Evolutionary conservation across 345 rosid genomes (phyloP).

Genomic region (Acer yangbiense): DNA sequence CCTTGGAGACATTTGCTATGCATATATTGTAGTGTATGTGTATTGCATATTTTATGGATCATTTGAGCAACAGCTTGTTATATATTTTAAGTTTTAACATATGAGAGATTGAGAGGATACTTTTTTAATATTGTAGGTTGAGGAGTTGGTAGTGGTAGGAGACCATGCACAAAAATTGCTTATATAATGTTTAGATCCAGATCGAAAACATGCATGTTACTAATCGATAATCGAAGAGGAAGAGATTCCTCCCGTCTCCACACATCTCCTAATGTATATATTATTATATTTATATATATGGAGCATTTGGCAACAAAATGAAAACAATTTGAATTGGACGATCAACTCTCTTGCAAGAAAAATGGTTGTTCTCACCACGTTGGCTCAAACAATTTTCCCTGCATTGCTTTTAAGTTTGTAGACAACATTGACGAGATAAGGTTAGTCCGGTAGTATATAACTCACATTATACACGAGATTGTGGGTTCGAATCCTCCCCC

Average conservation of each 20-base stretch:
- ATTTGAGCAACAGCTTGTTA: not conserved
- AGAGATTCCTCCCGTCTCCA: constrained; percentile 27
- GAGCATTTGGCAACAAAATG: not conserved
- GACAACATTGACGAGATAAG: too few relatives aligned
- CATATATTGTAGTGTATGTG: not conserved
- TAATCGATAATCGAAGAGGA: not conserved
- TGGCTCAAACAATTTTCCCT: constrained; percentile 52
- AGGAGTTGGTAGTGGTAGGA: constrained; percentile 8
- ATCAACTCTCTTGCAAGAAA: not conserved
- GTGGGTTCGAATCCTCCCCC: too few relatives aligned
- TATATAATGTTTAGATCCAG: not conserved
- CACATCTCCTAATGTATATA: not conserved
- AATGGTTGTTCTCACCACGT: constrained; percentile 41
- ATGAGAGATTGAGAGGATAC: not conserved
- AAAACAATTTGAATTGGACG: not conserved
- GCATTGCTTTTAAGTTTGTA: too few relatives aligned
- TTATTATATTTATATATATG: not conserved
- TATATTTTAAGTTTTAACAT: not conserved
- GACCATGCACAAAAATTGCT: constrained; percentile 1
- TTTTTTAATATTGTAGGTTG: not conserved
- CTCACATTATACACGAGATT: too few relatives aligned
- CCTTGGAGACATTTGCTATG: not conserved
- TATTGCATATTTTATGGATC: not conserved
- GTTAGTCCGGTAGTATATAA: too few relatives aligned
- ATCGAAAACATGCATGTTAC: not conserved